Percentiles rank a stretch among this genome's conserved stretches.
These are phyloP conservation scores for Coemansia sp. DNA, from an alignment of 192 early-diverging fungal genomes.

Conservation along the genomic window DNA sequence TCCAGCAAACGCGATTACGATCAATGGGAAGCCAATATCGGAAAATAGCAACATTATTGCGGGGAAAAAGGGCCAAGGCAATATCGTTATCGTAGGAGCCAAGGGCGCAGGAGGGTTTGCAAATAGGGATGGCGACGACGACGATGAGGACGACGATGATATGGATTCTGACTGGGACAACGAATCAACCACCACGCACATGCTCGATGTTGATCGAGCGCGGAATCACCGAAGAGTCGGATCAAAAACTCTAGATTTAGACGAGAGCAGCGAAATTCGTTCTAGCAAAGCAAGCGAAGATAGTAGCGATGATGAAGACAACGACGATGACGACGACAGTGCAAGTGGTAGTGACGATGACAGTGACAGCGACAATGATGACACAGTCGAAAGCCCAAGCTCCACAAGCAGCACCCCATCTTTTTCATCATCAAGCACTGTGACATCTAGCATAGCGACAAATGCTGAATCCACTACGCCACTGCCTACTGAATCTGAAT, in stretches of 20 bases:
- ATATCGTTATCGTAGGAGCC: slow-evolving; percentile 1
- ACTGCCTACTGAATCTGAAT: background rate
- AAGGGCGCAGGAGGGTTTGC: background rate
- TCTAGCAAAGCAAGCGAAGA: slow-evolving; percentile 9
- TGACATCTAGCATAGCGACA: background rate
- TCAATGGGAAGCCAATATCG: slow-evolving; percentile 40
- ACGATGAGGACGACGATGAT: slow-evolving; percentile 18
- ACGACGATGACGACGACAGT: background rate
- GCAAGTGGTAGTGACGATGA: slow-evolving; percentile 19
- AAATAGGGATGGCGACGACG: background rate
- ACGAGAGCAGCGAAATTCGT: background rate
- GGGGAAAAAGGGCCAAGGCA: background rate
- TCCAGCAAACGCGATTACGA: slow-evolving; percentile 40
- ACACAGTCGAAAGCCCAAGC: background rate
- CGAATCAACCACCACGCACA: slow-evolving; percentile 14
- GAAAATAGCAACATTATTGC: background rate
- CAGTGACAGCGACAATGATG: slow-evolving; percentile 10
- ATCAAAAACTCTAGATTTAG: background rate
- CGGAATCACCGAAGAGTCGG: slow-evolving; percentile 6
- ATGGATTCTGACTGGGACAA: slow-evolving; percentile 8
- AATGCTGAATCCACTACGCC: background rate
- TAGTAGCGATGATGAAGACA: slow-evolving; percentile 15
- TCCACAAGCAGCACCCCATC: background rate
- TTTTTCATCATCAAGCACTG: background rate
- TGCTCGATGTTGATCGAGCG: slow-evolving; percentile 15